Evolutionary conservation across 768 basidiomycete genomes (phyloP).

Genomic region (Boletus sp.): DNA sequence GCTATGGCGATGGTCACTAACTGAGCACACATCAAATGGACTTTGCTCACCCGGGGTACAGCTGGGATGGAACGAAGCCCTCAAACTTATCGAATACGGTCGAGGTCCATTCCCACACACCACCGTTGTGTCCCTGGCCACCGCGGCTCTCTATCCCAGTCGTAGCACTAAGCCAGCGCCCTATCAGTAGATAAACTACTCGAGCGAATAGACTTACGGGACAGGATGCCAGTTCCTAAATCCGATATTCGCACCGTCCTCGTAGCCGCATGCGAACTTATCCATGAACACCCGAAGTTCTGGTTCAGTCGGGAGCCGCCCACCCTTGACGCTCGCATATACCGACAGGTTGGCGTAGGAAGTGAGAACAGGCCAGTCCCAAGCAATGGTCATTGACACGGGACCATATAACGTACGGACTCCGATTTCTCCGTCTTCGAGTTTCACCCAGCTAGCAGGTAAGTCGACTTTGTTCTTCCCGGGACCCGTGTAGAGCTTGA

Average conservation of each 20-base stretch:
- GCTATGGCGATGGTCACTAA: conserved; percentile 33
- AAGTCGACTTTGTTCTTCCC: conserved; percentile 42
- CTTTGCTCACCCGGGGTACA: conserved; percentile 80
- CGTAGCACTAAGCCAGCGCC: conserved; percentile 52
- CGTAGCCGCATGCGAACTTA: conserved; percentile 69
- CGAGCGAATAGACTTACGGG: conserved; percentile 55
- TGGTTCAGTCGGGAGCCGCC: conserved; percentile 86
- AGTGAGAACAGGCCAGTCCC: conserved; percentile 84
- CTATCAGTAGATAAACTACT: background rate
- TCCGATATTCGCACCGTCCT: conserved; percentile 78
- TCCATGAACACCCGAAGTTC: conserved; percentile 82
- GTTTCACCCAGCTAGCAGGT: conserved; percentile 29
- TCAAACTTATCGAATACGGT: conserved; percentile 69
- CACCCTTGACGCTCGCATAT: conserved; percentile 87
- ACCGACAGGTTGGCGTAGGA: conserved; percentile 74
- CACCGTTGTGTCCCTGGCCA: conserved; percentile 82
- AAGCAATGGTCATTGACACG: conserved; percentile 70
- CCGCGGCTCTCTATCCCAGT: conserved; percentile 50
- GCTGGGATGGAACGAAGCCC: conserved; percentile 68
- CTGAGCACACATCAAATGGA: background rate
- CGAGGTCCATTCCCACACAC: conserved; percentile 98
- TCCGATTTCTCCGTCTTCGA: conserved; percentile 30
- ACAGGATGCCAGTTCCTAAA: conserved; percentile 93
- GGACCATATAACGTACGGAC: conserved; percentile 90
- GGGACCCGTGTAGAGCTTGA: conserved; percentile 52